Evolutionary conservation across 768 basidiomycete genomes (phyloP), one percentile per base, ranked within the genome.

Genomic region (Rhizopogon roseolus): DNA sequence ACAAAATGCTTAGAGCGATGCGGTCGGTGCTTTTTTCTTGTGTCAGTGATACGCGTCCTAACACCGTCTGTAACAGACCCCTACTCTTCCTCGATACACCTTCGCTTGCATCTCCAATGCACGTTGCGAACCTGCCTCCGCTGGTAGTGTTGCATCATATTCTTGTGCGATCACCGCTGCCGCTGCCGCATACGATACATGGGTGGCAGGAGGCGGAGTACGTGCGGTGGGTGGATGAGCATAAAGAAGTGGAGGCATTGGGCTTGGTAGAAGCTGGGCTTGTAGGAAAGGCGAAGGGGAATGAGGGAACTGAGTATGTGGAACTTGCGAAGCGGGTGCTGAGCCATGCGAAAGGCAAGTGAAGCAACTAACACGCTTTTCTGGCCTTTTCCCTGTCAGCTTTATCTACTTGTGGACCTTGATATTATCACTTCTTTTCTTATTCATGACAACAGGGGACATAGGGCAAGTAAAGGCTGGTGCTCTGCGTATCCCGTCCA

Each of bases 171-270:
- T 92, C 92, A 2, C 86, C 90, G 0, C 77, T 92, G 51, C 81
- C 88, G 5, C 77, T 98, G 38, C 96, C 97, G 9, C 93, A 99
- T 66, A 79, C 81, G 46, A 68, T 93, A 52, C 93, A 98, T 64
- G 88, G 89, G 0, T 98, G 97, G 96, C 88, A 90, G 54, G 93
- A 98, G 65, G 80, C 88, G 4, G 97, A 98, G 73, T 99, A 99
- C 68, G 90, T 97, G 46, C 82, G 91, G 41, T 99, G 95, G 94
- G 78, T 98, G 11, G 88, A 92, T 55, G 95, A 97, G 65, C 97
- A 98, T 63, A 75, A 83, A 2, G 83, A 86, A 55, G 80, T 78
- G 55, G 96, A 98, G 65, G 81, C 88, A 7, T 82, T 84, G 80
- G 81, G 81, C 13, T 77, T 98, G 42, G 73, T 99, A 10, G 90